These are phyloP conservation scores for Rhynchospora breviuscula DNA, from an alignment of 176 grass and related monocot genomes.

Conservation along the genomic window DNA sequence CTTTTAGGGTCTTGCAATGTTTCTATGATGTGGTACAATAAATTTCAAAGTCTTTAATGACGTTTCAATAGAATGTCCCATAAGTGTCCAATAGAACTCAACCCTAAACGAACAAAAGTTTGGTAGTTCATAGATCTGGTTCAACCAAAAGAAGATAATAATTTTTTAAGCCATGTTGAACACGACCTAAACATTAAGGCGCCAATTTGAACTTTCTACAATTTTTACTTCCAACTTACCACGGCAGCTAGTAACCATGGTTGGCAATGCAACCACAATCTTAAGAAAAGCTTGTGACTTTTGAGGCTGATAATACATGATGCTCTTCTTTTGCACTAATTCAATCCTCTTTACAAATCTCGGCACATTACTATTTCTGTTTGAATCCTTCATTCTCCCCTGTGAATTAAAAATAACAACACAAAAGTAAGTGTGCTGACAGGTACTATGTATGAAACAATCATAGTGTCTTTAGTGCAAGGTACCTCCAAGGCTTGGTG, in stretches of 20 bases:
- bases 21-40: not conserved
- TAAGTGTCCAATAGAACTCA: not conserved
- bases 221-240: conserved; percentile 37
- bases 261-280: conserved; percentile 85
- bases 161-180: not conserved
- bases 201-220: not conserved
- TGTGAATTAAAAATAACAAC: conserved; percentile 32
- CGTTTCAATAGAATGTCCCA: not conserved
- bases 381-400: conserved; percentile 95
- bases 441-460: conserved; percentile 7
- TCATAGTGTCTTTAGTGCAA: not conserved
- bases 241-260: conserved; percentile 92
- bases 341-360: conserved; percentile 89
- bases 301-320: conserved; percentile 89
- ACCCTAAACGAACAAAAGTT: not conserved
- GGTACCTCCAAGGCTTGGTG: conserved; percentile 75
- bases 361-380: conserved; percentile 83
- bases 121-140: not conserved
- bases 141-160: not conserved
- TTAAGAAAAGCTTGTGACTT: conserved; percentile 82
- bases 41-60: not conserved
- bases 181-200: not conserved
- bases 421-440: conserved; percentile 26
- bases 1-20: not conserved
- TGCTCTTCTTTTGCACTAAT: conserved; percentile 87